Conservation (phyloP, 495 filamentous ascomycete species). For the Penicillium robsamsonii region DNA sequence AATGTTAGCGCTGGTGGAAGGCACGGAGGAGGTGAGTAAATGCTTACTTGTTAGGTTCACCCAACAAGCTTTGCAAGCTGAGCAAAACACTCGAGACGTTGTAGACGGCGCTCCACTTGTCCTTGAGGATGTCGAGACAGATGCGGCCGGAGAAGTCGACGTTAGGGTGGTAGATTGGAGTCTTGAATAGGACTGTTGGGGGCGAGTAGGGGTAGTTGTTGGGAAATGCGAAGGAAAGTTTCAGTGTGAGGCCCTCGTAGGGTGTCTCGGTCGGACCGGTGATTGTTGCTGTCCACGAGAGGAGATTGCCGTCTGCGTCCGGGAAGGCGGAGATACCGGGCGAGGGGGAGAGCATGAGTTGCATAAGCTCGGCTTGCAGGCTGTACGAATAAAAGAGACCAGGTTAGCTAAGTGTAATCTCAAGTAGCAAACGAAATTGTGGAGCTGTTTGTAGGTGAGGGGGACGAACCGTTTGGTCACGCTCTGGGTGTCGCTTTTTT, state of each 20-base stretch:
- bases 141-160: slow-evolving; percentile 91
- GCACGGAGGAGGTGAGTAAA: background rate
- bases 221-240: slow-evolving; percentile 89
- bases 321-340: slow-evolving; percentile 96
- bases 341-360: slow-evolving; percentile 90
- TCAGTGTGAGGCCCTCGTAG: slow-evolving; percentile 85
- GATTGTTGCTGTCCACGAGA: slow-evolving; percentile 91
- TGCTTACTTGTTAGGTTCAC: slow-evolving; percentile 94
- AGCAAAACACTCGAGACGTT: slow-evolving; percentile 90
- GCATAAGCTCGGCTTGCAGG: slow-evolving; percentile 95
- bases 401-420: slow-evolving; percentile 8
- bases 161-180: slow-evolving; percentile 91
- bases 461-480: slow-evolving; percentile 70
- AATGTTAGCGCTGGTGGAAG: slow-evolving; percentile 12
- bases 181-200: slow-evolving; percentile 91
- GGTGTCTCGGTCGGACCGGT: slow-evolving; percentile 87
- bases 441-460: background rate
- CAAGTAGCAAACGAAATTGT: background rate
- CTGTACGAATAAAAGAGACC: slow-evolving; percentile 43
- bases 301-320: slow-evolving; percentile 82
- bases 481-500: slow-evolving; percentile 64
- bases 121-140: slow-evolving; percentile 95
- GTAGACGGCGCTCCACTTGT: slow-evolving; percentile 96
- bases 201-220: slow-evolving; percentile 89
- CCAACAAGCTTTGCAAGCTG: slow-evolving; percentile 91